Conservation (phyloP, 768 basidiomycete species). For the Candolleomyces efflorescens region DNA sequence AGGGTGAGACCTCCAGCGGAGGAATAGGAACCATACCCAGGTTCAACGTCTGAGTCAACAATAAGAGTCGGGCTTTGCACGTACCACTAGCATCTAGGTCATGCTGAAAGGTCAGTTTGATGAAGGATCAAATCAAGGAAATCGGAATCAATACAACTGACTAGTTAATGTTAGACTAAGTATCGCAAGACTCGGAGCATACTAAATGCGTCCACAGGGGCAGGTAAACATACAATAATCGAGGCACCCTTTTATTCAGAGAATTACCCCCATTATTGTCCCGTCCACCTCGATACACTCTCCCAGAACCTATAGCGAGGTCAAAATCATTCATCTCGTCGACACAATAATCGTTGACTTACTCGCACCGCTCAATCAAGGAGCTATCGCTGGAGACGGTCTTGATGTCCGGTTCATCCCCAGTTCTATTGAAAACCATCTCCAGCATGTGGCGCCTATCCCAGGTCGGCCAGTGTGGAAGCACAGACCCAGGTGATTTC, state of each 20-base stretch:
- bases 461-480: conserved; percentile 34
- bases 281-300: neutral
- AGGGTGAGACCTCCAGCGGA: neutral
- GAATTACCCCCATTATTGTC: neutral
- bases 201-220: too few species aligned
- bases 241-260: too few species aligned
- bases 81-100: neutral
- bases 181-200: too few species aligned
- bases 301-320: neutral
- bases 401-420: conserved; percentile 17
- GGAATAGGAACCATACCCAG: neutral
- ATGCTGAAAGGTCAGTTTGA: neutral
- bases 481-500: conserved; percentile 25
- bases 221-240: neutral
- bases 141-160: too few species aligned
- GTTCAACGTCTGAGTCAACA: neutral
- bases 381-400: neutral
- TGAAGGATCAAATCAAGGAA: too few species aligned
- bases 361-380: conserved; percentile 5
- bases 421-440: conserved; percentile 46
- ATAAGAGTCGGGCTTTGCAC: neutral
- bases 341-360: neutral
- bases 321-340: neutral
- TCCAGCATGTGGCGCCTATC: conserved; percentile 21
- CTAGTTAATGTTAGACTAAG: too few species aligned